phyloP scores from a whole-genome alignment of 768 basidiomycete genomes.

The Nidula microcarpa region DNA sequence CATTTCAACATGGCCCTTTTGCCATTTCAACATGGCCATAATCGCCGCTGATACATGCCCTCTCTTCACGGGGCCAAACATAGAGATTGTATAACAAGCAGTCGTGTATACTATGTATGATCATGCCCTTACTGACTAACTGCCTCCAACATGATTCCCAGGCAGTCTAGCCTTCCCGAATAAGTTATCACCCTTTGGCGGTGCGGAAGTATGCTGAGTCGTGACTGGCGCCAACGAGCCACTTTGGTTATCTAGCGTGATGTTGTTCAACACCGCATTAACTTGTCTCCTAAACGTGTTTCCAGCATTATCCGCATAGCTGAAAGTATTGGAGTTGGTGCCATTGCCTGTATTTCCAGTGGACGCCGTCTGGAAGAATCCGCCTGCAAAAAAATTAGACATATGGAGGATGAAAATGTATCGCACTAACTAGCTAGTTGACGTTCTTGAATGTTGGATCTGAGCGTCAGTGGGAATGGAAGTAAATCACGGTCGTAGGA shows the following conservation, averaged over 20 bases:
- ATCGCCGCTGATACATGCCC: not conserved
- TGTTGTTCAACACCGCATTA: slow-evolving; percentile 55
- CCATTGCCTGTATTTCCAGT: slow-evolving; percentile 62
- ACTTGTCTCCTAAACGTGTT: slow-evolving; percentile 65
- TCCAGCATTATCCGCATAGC: slow-evolving; percentile 52
- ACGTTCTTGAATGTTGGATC: slow-evolving; percentile 53
- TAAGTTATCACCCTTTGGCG: not conserved
- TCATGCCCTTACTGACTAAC: not conserved
- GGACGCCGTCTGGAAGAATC: slow-evolving; percentile 41
- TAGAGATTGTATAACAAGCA: not conserved
- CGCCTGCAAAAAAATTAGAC: slow-evolving; percentile 26
- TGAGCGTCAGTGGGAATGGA: slow-evolving; percentile 56
- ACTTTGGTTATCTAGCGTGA: slow-evolving; percentile 54
- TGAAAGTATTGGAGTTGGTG: slow-evolving; percentile 65
- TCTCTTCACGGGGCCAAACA: not conserved
- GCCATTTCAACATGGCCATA: not conserved
- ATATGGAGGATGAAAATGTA: slow-evolving; percentile 1
- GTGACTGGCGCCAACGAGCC: slow-evolving; percentile 39
- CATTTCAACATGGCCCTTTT: not conserved
- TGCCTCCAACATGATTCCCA: slow-evolving; percentile 9
- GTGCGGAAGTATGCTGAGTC: slow-evolving; percentile 1
- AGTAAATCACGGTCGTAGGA: slow-evolving; percentile 58
- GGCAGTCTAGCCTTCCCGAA: slow-evolving; percentile 12
- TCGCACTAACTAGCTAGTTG: slow-evolving; percentile 53
- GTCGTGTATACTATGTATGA: no score